A percentile compares a stretch with the other conserved stretches of the same genome.
Conservation (phyloP, 108 stramenopile species). For the Cyclotella distinguenda region DNA sequence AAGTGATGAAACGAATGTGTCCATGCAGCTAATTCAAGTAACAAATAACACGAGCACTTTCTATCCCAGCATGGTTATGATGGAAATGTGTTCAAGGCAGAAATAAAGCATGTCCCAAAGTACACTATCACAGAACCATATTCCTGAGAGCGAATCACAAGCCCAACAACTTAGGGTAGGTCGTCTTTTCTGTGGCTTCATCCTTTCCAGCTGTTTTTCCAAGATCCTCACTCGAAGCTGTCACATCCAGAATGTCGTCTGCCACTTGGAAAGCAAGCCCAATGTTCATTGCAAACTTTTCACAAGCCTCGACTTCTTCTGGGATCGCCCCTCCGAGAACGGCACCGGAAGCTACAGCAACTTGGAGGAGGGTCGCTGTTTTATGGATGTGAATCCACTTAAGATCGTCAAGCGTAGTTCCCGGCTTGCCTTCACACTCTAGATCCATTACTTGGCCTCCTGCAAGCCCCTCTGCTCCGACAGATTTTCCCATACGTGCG, state of each 20-base stretch:
- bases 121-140: too few species aligned
- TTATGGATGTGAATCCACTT: constrained; percentile 97
- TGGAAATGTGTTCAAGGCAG: too few species aligned
- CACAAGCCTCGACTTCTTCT: constrained; percentile 86
- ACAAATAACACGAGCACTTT: too few species aligned
- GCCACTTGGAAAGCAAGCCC: constrained; percentile 97
- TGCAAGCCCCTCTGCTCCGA: constrained; percentile 90
- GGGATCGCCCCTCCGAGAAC: constrained; percentile 89
- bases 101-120: constrained; percentile 96
- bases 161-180: constrained; percentile 92
- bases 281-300: constrained; percentile 91
- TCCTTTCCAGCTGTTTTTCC: constrained; percentile 97
- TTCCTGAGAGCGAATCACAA: too few species aligned
- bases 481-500: constrained; percentile 83
- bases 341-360: constrained; percentile 89
- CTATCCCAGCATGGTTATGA: background rate
- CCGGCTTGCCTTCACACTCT: constrained; percentile 90
- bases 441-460: constrained; percentile 96
- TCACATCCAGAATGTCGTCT: constrained; percentile 97
- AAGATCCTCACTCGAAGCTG: constrained; percentile 89
- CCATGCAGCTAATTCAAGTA: background rate
- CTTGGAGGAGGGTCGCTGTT: constrained; percentile 90
- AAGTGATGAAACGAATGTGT: background rate
- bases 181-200: constrained; percentile 89
- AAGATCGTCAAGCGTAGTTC: constrained; percentile 88